Percentiles rank a stretch among this genome's conserved stretches.
These are phyloP conservation scores for Lolium rigidum DNA, from an alignment of 176 grass and related monocot genomes.

Conservation along the genomic window DNA sequence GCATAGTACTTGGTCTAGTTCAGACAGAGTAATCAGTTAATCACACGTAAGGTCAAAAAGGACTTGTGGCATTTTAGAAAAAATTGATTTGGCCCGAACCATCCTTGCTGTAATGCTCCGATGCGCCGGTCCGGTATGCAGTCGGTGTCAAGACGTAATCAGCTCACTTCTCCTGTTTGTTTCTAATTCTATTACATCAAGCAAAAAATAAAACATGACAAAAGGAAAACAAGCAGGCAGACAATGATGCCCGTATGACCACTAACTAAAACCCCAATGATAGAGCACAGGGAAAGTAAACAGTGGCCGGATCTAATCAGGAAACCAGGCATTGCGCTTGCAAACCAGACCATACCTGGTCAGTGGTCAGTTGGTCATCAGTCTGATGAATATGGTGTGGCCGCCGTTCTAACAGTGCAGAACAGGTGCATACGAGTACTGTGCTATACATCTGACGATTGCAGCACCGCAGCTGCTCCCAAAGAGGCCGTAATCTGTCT, in stretches of 20 bases:
- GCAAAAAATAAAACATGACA: not conserved
- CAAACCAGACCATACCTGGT: not conserved
- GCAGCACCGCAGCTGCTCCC: not conserved
- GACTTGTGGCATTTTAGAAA: not conserved
- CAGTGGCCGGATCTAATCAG: not conserved
- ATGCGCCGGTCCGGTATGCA: not conserved
- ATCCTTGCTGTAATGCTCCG: not conserved
- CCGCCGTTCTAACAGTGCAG: slow-evolving; percentile 18
- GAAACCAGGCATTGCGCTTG: not conserved
- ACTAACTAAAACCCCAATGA: not conserved
- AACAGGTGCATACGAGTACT: not conserved
- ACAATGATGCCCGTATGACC: not conserved
- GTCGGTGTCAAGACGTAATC: not conserved
- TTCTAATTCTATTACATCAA: not conserved
- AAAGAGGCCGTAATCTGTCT: not conserved
- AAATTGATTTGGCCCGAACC: not conserved
- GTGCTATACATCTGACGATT: not conserved
- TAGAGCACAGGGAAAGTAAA: not conserved
- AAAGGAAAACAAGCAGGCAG: not conserved
- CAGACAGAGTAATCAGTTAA: not conserved
- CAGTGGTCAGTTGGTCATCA: not conserved
- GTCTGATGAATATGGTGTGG: not conserved
- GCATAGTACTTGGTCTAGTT: not conserved
- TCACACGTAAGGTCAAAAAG: not conserved
- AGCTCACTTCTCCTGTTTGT: not conserved